Base-by-base conservation (phyloP, 2,329 filamentous ascomycete species). In the Curvularia hawaiiensis region DNA sequence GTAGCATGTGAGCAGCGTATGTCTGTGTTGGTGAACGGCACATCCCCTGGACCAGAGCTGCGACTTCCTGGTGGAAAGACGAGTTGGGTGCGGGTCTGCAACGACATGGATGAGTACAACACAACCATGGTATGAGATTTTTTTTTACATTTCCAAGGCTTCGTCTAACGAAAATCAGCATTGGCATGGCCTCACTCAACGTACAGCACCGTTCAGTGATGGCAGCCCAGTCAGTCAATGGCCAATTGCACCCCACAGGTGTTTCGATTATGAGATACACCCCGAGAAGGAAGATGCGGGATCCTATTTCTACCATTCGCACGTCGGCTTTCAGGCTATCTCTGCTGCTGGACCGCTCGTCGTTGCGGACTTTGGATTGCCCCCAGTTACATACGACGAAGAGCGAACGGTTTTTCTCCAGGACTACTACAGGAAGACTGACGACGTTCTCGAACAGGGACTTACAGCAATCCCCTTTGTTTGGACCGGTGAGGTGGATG, bases 271-370 rank as follows among this genome's bases (percentile, higher is more conserved):
- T 67, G 86, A 90, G 65, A 74, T 90, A 3, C 79, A 79, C 16
- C 81, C 85, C 0, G 72, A 82, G 3, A 43, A 69, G 1, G 82
- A 81, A 6, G 81, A 85, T 52, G 82, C 84, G 0, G 88, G 87
- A 4, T 85, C 86, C 0, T 90, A 88, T 66, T 89, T 87, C 68
- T 90, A 89, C 65, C 87, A 90, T 67, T 88, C 86, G 0, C 88
- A 90, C 59, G 79, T 89, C 16, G 86, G 81, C 0, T 84, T 89
- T 56, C 86, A 90, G 66, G 83, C 84, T 0, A 73, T 84, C 33
- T 84, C 85, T 14, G 84, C 84, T 0, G 72, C 80, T 7, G 88
- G 88, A 0, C 75, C 83, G 0, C 65, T 90, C 33, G 84, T 88
- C 45, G 81, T 90, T n/a, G 81, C 84, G 56, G 82, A 85, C 48